These are phyloP conservation scores for Leccinum disarticulatum DNA, from an alignment of 768 basidiomycete genomes.

Conservation along the genomic window DNA sequence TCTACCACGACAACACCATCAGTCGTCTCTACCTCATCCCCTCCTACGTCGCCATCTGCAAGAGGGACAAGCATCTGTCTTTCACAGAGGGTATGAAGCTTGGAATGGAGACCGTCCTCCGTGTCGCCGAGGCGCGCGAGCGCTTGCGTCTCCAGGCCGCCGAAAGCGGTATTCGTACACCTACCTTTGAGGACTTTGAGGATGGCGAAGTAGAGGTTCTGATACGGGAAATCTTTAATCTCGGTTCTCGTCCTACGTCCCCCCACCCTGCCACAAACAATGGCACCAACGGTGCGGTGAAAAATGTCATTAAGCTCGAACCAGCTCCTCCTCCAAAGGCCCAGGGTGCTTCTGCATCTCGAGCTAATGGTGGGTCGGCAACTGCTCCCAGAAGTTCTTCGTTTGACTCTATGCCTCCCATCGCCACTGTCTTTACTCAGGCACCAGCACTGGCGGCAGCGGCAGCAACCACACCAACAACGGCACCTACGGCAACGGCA, in stretches of 20 bases:
- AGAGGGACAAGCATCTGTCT: slow-evolving; percentile 36
- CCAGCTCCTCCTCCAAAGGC: slow-evolving; percentile 23
- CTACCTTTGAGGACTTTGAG: slow-evolving; percentile 35
- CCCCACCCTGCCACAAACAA: slow-evolving; percentile 11
- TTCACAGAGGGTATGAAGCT: slow-evolving; percentile 43
- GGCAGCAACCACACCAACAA: not conserved
- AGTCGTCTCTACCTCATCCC: slow-evolving; percentile 36
- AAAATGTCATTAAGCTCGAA: slow-evolving; percentile 19
- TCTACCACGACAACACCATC: slow-evolving; percentile 39
- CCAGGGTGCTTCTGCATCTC: slow-evolving; percentile 18
- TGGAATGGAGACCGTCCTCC: slow-evolving; percentile 39
- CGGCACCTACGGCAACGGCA: slow-evolving; percentile 1
- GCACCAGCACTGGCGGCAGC: not conserved
- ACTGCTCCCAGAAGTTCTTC: slow-evolving; percentile 26
- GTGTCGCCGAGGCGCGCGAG: slow-evolving; percentile 41
- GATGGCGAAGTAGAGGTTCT: slow-evolving; percentile 27
- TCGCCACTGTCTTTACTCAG: slow-evolving; percentile 20
- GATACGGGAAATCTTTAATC: slow-evolving; percentile 30
- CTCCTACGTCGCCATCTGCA: slow-evolving; percentile 36
- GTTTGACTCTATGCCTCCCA: slow-evolving; percentile 25
- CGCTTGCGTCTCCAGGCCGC: slow-evolving; percentile 36
- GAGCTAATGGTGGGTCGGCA: slow-evolving; percentile 33
- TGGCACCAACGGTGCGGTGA: slow-evolving; percentile 13
- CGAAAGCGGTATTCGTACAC: slow-evolving; percentile 31
- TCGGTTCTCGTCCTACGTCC: slow-evolving; percentile 29